Evolutionary conservation across 2,329 filamentous ascomycete genomes (phyloP).

Genomic region (Trichoderma koningiopsis): DNA sequence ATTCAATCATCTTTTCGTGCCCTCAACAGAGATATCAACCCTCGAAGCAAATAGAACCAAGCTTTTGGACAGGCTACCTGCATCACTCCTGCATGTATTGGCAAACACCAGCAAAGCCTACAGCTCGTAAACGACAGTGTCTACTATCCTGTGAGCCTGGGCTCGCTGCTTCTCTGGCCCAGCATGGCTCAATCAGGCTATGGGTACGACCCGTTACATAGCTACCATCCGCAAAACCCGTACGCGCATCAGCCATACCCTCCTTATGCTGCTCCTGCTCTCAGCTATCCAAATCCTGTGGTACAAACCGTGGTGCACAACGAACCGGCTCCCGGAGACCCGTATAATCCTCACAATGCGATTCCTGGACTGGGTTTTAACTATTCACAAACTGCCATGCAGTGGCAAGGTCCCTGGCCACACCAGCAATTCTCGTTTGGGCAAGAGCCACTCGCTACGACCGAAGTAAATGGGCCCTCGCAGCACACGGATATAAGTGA

Average conservation of each 20-base stretch:
- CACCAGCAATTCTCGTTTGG: background rate
- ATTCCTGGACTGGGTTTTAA: conserved; percentile 42
- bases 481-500: conserved; percentile 47
- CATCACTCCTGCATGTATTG: background rate
- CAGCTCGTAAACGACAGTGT: background rate
- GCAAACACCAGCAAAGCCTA: background rate
- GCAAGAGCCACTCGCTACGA: background rate
- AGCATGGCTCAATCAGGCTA: conserved; percentile 38
- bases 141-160: background rate
- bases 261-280: conserved; percentile 25
- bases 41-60: background rate
- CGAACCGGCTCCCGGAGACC: conserved; percentile 26
- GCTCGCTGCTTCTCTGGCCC: background rate
- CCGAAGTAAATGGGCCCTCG: background rate
- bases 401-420: conserved; percentile 18
- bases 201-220: conserved; percentile 32
- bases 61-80: background rate
- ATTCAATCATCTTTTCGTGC: background rate
- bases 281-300: conserved; percentile 25
- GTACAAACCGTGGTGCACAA: conserved; percentile 20
- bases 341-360: conserved; percentile 34
- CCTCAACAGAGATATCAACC: background rate
- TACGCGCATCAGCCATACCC: conserved; percentile 31
- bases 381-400: conserved; percentile 29
- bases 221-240: conserved; percentile 21